Evolutionary conservation across 495 filamentous ascomycete genomes (phyloP), one percentile per base, ranked within the genome.

Genomic region (Rhypophila decipiens): DNA sequence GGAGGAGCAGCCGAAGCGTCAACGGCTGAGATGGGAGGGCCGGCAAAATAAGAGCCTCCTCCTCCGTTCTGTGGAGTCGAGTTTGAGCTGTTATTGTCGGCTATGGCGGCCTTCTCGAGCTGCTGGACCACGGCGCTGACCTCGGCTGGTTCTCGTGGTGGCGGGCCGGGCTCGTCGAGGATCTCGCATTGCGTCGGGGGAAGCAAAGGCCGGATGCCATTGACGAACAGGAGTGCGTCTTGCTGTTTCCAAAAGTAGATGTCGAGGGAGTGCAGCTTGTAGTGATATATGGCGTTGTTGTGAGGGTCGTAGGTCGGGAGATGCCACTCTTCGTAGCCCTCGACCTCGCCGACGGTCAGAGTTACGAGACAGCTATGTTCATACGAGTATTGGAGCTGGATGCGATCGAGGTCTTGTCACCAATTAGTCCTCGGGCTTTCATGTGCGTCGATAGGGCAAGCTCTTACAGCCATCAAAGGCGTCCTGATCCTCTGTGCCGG

Each of bases 221-320:
- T 81, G 43, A 94, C 67, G 49, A 95, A 90, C 38, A 80, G 69
- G 23, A 79, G 68, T 3, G 85, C 85, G 64, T 95, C 90, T 24
- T 84, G 76, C 41, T 76, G 68, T 1, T 78, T 87, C 87, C 88
- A 95, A 65, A 95, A 90, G 64, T 96, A 96, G 33, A 95, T 76
- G 60, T 96, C 90, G 45, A 95, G 52, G 2, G 87, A 88, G 57
- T 94, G 85, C 1, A 96, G 70, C 50, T 80, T 83, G 61, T 87
- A 84, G 44, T 86, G 73, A 47, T 85, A 86, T 51, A 81, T 83
- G 29, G 74, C 78, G 52, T 87, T 76, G 58, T 85, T 83, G 18
- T 75, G 72, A 9, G 77, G 77, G 55, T 91, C 86, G 52, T 70
- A 81, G 7, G 77, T 80, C 2, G 87, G 83, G 9, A 95, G 76